Conservation (phyloP, 768 basidiomycete genomes). For the Boletus sp. region DNA sequence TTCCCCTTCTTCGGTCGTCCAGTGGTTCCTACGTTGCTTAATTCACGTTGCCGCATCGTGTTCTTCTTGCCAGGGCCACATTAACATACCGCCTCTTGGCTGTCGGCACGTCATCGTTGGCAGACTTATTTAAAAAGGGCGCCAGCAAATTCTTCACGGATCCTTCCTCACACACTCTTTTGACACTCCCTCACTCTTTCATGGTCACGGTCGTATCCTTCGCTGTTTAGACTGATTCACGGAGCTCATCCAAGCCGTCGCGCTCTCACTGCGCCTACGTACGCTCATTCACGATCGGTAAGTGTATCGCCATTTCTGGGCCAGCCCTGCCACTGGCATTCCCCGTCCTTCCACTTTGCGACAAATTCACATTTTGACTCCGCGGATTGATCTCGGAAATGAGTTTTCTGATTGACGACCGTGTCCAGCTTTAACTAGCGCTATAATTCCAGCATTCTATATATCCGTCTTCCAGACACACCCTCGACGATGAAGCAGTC, state of each 20-base stretch:
- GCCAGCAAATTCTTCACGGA: slow-evolving; percentile 1
- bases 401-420: slow-evolving; percentile 19
- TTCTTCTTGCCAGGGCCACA: slow-evolving; percentile 9
- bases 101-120: slow-evolving; percentile 5
- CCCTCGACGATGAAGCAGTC: slow-evolving; percentile 22
- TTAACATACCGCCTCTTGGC: slow-evolving; percentile 15
- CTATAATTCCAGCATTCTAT: slow-evolving; percentile 6
- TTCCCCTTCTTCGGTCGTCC: not conserved
- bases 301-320: slow-evolving; percentile 8
- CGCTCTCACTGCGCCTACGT: not conserved
- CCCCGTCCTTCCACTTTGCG: slow-evolving; percentile 6
- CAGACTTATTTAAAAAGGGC: slow-evolving; percentile 17
- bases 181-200: slow-evolving; percentile 11
- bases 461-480: slow-evolving; percentile 10
- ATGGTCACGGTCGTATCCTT: slow-evolving; percentile 16
- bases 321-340: slow-evolving; percentile 6
- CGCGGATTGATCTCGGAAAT: slow-evolving; percentile 16
- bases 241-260: not conserved
- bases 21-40: not conserved
- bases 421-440: slow-evolving; percentile 14
- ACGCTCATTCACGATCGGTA: slow-evolving; percentile 27
- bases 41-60: slow-evolving; percentile 10
- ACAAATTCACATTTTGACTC: slow-evolving; percentile 1
- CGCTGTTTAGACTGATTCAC: slow-evolving; percentile 6
- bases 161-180: slow-evolving; percentile 6